Percentiles rank a stretch among this genome's conserved stretches.
Conservation (phyloP, 129 eudicot species). For the Saussurea involucrata region DNA sequence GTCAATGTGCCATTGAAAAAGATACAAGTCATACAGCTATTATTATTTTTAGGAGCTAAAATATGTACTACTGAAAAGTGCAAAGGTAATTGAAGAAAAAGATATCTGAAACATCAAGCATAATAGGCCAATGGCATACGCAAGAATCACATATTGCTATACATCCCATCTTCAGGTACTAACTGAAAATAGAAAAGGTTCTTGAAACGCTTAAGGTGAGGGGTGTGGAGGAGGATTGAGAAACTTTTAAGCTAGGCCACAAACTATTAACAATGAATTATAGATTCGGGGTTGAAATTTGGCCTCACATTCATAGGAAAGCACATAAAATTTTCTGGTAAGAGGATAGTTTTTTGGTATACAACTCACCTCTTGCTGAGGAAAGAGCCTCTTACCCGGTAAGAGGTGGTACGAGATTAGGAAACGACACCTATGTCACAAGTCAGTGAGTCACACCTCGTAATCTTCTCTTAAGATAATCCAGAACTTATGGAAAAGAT, state of each 20-base stretch:
- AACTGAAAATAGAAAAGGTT: not conserved
- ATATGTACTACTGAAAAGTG: not conserved
- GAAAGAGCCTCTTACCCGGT: not conserved
- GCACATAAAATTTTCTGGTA: not conserved
- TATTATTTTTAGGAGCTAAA: not conserved
- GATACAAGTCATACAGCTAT: no score
- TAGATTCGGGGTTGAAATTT: no score
- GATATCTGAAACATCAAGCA: not conserved
- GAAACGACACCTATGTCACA: not conserved
- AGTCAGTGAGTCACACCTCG: not conserved
- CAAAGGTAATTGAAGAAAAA: not conserved
- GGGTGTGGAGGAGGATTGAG: not conserved
- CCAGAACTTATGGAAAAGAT: not conserved
- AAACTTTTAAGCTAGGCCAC: not conserved
- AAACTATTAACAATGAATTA: not conserved
- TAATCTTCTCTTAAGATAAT: not conserved
- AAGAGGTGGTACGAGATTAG: not conserved
- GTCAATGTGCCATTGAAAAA: constrained; percentile 27
- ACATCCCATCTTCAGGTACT: not conserved
- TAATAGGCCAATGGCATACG: not conserved
- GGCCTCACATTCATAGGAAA: not conserved
- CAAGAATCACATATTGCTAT: not conserved
- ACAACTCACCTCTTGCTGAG: not conserved
- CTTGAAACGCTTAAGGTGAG: not conserved
- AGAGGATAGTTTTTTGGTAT: not conserved